phyloP scores from a whole-genome alignment of 164 flowering plant genomes.

The Akebia trifoliata region DNA sequence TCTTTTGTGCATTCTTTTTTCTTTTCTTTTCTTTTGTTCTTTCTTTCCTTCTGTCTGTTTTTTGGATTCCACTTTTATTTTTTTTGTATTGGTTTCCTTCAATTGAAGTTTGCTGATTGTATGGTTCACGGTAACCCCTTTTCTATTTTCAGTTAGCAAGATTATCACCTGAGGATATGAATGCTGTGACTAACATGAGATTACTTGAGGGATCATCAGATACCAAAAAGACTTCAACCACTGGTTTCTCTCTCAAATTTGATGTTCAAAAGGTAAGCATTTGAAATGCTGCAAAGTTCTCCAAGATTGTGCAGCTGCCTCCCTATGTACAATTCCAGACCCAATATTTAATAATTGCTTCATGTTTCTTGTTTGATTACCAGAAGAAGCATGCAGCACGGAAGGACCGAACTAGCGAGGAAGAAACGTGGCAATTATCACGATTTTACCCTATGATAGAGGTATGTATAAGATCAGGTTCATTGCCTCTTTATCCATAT shows the following conservation, averaged over 20 bases:
- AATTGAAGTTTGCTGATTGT: too few relatives aligned
- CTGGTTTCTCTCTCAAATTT: conserved; percentile 79
- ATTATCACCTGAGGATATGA: conserved; percentile 75
- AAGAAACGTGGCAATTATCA: conserved; percentile 81
- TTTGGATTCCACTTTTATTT: too few relatives aligned
- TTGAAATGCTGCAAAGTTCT: too few relatives aligned
- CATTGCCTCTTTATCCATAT: too few relatives aligned
- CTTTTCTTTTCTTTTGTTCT: too few relatives aligned
- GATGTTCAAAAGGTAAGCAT: conserved; percentile 69
- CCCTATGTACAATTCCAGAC: background rate
- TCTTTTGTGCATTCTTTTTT: too few relatives aligned
- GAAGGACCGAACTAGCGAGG: conserved; percentile 70
- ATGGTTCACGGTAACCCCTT: too few relatives aligned
- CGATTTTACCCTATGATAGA: conserved; percentile 94
- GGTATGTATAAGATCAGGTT: conserved; percentile 35
- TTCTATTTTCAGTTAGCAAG: conserved; percentile 60
- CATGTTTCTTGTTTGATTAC: conserved; percentile 10
- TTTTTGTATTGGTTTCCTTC: too few relatives aligned
- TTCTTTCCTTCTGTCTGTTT: too few relatives aligned
- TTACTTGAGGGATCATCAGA: conserved; percentile 57
- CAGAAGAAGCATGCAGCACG: conserved; percentile 76
- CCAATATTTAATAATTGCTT: conserved; percentile 1
- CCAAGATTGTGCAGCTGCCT: too few relatives aligned
- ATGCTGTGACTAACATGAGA: conserved; percentile 73
- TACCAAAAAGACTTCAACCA: conserved; percentile 50